phyloP scores from a whole-genome alignment of 2,329 filamentous ascomycete genomes.

The Aspergillus ustus region DNA sequence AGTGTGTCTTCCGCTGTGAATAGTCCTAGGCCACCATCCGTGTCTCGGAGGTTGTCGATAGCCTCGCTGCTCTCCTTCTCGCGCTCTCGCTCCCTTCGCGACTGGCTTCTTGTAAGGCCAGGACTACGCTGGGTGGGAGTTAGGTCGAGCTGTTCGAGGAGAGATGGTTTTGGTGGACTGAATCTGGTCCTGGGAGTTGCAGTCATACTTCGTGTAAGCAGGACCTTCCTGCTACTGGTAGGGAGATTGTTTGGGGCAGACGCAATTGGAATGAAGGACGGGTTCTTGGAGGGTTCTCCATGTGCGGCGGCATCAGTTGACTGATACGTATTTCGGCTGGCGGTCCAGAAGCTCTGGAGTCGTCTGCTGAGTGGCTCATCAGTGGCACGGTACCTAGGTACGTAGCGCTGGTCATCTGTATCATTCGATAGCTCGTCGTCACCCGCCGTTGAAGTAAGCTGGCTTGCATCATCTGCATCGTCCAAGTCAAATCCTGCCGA shows the following conservation, averaged over 20 bases:
- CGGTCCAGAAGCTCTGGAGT: constrained; percentile 45
- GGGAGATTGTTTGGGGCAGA: constrained; percentile 29
- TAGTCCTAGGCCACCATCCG: constrained; percentile 29
- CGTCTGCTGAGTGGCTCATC: constrained; percentile 43
- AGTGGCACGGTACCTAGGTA: constrained; percentile 32
- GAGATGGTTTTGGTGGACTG: constrained; percentile 46
- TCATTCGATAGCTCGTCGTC: constrained; percentile 37
- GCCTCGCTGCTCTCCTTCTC: constrained; percentile 15
- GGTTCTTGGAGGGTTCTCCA: constrained; percentile 24
- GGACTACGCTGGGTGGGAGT: constrained; percentile 41
- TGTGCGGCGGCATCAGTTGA: constrained; percentile 26
- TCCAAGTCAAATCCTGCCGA: constrained; percentile 43
- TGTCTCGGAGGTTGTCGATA: constrained; percentile 23
- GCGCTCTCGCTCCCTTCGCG: constrained; percentile 17
- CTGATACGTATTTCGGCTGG: constrained; percentile 34
- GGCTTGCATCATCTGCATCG: constrained; percentile 37
- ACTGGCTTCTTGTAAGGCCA: constrained; percentile 34
- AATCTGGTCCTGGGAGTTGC: constrained; percentile 44
- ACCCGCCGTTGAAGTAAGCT: constrained; percentile 35
- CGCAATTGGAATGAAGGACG: constrained; percentile 18
- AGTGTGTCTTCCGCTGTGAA: constrained; percentile 30
- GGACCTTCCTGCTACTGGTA: constrained; percentile 35
- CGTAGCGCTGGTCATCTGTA: constrained; percentile 34
- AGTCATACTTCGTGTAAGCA: constrained; percentile 39
- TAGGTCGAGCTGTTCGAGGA: constrained; percentile 42